phyloP scores from a whole-genome alignment of 768 basidiomycete genomes.

The Gymnopilus junonius region DNA sequence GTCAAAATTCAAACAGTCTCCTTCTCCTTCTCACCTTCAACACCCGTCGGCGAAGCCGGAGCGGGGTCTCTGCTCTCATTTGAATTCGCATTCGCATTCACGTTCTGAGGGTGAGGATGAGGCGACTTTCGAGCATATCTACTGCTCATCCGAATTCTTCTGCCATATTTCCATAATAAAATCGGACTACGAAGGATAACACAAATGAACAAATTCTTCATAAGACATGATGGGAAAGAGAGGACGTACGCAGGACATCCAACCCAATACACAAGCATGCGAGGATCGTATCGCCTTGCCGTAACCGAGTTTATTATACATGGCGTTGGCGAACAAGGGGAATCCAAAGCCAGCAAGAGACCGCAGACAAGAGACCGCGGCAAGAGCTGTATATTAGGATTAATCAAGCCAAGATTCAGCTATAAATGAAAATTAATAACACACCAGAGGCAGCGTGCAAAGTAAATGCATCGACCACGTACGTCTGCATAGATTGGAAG shows the following conservation, averaged over 20 bases:
- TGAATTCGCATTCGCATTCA: not conserved
- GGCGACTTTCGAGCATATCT: conserved; percentile 38
- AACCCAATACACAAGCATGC: conserved; percentile 60
- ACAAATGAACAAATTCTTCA: not conserved
- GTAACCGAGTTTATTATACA: conserved; percentile 69
- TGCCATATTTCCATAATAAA: conserved; percentile 39
- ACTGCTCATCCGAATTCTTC: conserved; percentile 53
- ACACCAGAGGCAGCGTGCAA: conserved; percentile 70
- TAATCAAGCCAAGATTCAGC: not conserved
- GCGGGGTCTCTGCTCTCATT: not conserved
- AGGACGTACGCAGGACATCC: conserved; percentile 57
- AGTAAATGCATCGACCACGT: conserved; percentile 70
- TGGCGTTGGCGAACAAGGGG: conserved; percentile 75
- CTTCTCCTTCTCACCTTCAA: not conserved
- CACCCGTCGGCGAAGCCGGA: not conserved
- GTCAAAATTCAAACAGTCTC: not conserved
- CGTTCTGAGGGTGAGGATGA: not conserved
- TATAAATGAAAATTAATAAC: conserved; percentile 11
- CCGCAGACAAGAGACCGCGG: conserved; percentile 65
- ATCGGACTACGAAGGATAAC: conserved; percentile 31
- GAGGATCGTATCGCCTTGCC: conserved; percentile 71
- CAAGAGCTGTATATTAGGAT: conserved; percentile 49
- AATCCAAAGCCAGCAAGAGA: conserved; percentile 75
- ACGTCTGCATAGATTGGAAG: conserved; percentile 69
- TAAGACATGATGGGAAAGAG: not conserved